Base-by-base conservation (phyloP, 352 stramenopile genomes). In the Globisporangium cylindrosporum region DNA sequence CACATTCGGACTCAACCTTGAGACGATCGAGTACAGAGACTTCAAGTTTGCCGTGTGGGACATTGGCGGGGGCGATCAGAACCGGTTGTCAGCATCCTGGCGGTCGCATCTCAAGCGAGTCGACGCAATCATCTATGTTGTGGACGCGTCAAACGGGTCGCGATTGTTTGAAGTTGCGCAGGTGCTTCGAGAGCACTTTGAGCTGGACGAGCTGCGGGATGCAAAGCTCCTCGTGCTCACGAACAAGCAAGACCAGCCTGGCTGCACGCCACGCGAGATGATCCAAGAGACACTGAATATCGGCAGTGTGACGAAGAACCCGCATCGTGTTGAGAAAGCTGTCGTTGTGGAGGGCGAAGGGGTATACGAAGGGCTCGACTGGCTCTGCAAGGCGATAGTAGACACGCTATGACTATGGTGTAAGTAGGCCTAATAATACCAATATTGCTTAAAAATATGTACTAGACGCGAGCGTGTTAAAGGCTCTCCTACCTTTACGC, bases 1-100 rank as follows among this genome's bases (percentile, higher is more conserved):
- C 20, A 97, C 91, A n/a, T 84, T 97, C 48, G 87, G 89, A 20
- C 96, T 94, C 71, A 95, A 97, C 69, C 80, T 97, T 64, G 90
- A 97, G 76, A 79, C 74, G 2, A 84, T 97, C 54, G 15, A 75
- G 61, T 85, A 90, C 71, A 84, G 80, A 58, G 88, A 87, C 70
- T 76, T 92, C 56, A 79, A 78, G 59, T 93, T 97, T 66, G 92
- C 81, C 4, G 78, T 85, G 24, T 97, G 91, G 91, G 91, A 97
- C 73, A 79, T 97, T 22, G 84, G 90, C 5, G 77, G 77, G 1
- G 38, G 12, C 12, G 12, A 48, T n/a, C 81, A 84, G 57, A 71
- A 71, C 22, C 71, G 69, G 29, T 75, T 85, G 14, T 71, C 76
- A 15, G 66, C 66, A 8, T 76, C 96, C 1, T 97, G 86, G 87